Evolutionary conservation across 805 yeast species (phyloP), one percentile per base, ranked within the genome.

Genomic region (Starmerella sirachaensis): DNA sequence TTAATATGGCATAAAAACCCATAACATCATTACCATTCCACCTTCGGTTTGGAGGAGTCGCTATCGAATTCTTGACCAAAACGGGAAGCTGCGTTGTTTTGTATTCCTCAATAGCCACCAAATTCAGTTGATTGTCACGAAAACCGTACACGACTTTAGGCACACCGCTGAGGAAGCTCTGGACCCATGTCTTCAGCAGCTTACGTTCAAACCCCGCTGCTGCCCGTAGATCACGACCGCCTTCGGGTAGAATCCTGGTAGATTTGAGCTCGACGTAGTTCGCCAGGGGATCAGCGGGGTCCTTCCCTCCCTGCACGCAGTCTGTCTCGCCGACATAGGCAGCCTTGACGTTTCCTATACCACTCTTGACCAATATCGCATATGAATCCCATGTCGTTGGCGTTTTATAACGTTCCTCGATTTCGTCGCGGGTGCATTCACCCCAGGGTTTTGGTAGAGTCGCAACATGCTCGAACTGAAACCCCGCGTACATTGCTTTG

Each of bases 181-280:
- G 97, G 2, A 93, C 83, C 99, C 99, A 91, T 0, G 93, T 69
- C 43, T 65, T 70, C 55, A 78, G 72, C 31, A 91, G 61, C 58
- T 84, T 85, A 81, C 93, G 19, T 86, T 88, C 95, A 54, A 88
- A 84, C 14, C 55, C 66, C 26, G 65, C 65, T 12, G 78, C 74
- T n/a, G n/a, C n/a, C n/a, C n/a, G n/a, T n/a, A n/a, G n/a, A n/a
- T n/a, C n/a, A 26, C 77, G 77, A 12, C 68, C 64, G 5, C 74
- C 72, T 14, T 70, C 64, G 17, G 62, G 64, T 0, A 88, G 65
- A 5, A 67, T 62, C 30, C 69, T 63, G 2, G 78, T 61, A 1
- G 94, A 82, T 53, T 86, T 88, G 46, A 91, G 63, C 57, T 91
- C 96, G 6, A 78, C 77, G 55, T 91, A 91, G 57, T 83, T 93